phyloP scores from a whole-genome alignment of 441 rosid genomes.

The Isatis lusitanica region DNA sequence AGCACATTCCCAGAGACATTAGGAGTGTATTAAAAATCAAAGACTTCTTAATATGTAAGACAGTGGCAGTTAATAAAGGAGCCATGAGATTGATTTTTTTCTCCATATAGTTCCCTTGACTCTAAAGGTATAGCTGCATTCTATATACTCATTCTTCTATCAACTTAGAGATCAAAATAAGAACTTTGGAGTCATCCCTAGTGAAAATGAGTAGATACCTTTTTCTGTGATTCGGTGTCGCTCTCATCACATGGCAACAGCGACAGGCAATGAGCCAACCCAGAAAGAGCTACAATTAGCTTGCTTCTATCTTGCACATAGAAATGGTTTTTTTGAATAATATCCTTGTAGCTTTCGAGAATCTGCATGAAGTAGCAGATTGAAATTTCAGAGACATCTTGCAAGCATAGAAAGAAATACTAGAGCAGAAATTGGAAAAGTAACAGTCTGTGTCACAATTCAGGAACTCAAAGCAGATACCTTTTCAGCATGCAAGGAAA shows the following conservation, averaged over 20 bases:
- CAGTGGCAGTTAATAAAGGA: not conserved
- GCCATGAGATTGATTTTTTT: not conserved
- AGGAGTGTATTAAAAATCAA: not conserved
- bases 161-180: not conserved
- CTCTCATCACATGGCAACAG: conserved; percentile 54
- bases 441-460: not conserved
- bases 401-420: not conserved
- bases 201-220: conserved; percentile 40
- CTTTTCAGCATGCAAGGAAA: conserved; percentile 76
- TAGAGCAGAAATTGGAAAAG: not conserved
- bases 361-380: conserved; percentile 46
- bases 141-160: not conserved
- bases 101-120: not conserved
- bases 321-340: conserved; percentile 63
- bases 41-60: not conserved
- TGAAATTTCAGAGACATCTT: not conserved
- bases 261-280: conserved; percentile 71
- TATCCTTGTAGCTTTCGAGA: conserved; percentile 76
- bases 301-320: conserved; percentile 73
- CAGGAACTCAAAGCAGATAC: conserved; percentile 34
- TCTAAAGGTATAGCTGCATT: not conserved
- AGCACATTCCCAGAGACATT: not conserved
- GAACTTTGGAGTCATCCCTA: not conserved
- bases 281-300: conserved; percentile 69
- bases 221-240: conserved; percentile 37